These are phyloP conservation scores for Rhizopus delemar DNA, from an alignment of 371 early-diverging fungal species.

Conservation along the genomic window DNA sequence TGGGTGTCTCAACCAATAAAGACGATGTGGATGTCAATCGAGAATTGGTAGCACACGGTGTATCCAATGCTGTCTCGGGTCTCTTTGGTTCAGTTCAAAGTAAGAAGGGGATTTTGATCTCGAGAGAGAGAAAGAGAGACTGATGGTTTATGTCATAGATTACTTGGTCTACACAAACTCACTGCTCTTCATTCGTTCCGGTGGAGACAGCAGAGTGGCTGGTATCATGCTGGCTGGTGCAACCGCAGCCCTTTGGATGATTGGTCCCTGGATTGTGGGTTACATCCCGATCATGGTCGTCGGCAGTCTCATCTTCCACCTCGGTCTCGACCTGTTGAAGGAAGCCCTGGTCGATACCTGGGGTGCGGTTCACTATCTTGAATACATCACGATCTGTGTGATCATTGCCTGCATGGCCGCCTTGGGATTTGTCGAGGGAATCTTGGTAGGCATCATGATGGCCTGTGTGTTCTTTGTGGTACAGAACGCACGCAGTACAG, in stretches of 20 bases:
- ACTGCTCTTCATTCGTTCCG: conserved; percentile 86
- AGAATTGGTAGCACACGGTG: conserved; percentile 94
- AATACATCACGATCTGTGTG: conserved; percentile 85
- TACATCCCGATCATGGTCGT: conserved; percentile 94
- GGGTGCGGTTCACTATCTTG: conserved; percentile 79
- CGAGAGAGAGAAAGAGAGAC: background rate
- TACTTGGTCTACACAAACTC: conserved; percentile 91
- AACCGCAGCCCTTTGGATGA: conserved; percentile 78
- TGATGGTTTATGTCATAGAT: conserved; percentile 42
- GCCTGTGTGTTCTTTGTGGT: conserved; percentile 94
- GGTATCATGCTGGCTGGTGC: conserved; percentile 81
- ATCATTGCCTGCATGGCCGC: conserved; percentile 85
- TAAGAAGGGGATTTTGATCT: conserved; percentile 34
- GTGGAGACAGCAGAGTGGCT: conserved; percentile 87
- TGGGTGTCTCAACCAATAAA: conserved; percentile 86
- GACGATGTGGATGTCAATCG: conserved; percentile 86
- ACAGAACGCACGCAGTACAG: conserved; percentile 72
- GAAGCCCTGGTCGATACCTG: conserved; percentile 89
- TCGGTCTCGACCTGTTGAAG: conserved; percentile 89
- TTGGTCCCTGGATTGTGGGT: conserved; percentile 83
- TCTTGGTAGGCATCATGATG: conserved; percentile 87
- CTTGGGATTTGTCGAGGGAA: conserved; percentile 93
- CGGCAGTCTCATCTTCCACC: conserved; percentile 90
- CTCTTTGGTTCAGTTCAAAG: conserved; percentile 79
- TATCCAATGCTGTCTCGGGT: conserved; percentile 85